Conservation (phyloP, 2,329 filamentous ascomycete species). For the Colletotrichum abscissum region DNA sequence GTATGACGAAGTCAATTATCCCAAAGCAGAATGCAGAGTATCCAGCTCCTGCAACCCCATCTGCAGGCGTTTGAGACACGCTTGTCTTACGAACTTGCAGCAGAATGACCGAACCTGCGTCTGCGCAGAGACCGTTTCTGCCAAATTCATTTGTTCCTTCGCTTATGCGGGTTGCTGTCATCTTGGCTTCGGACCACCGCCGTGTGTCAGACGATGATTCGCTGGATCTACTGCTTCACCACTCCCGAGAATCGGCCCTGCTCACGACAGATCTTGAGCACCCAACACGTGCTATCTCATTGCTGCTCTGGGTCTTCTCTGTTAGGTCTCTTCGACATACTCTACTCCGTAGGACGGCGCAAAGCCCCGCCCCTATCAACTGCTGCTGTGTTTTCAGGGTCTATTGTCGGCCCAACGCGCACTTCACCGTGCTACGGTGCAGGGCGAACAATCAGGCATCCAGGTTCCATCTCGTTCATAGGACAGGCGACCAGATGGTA, state of each 20-base stretch:
- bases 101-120: slow-evolving; percentile 16
- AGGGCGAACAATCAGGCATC: slow-evolving; percentile 24
- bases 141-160: slow-evolving; percentile 13
- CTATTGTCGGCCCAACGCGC: slow-evolving; percentile 30
- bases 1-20: slow-evolving; percentile 7
- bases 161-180: slow-evolving; percentile 12
- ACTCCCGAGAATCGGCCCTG: slow-evolving; percentile 24
- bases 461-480: slow-evolving; percentile 18
- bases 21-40: neutral
- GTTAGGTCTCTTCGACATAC: neutral
- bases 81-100: slow-evolving; percentile 17
- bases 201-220: slow-evolving; percentile 36
- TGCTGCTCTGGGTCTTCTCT: neutral
- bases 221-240: slow-evolving; percentile 22
- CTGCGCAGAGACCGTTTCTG: slow-evolving; percentile 5
- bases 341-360: slow-evolving; percentile 4
- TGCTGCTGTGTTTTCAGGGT: slow-evolving; percentile 11
- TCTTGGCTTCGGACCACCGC: slow-evolving; percentile 23
- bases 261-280: slow-evolving; percentile 12
- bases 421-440: neutral
- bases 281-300: slow-evolving; percentile 23
- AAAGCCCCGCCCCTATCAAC: neutral
- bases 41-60: neutral
- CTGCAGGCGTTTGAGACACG: slow-evolving; percentile 16
- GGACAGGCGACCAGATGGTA: slow-evolving; percentile 27